Evolutionary conservation across 2,329 filamentous ascomycete species (phyloP).

Genomic region (Scopulariopsis brevicaulis): DNA sequence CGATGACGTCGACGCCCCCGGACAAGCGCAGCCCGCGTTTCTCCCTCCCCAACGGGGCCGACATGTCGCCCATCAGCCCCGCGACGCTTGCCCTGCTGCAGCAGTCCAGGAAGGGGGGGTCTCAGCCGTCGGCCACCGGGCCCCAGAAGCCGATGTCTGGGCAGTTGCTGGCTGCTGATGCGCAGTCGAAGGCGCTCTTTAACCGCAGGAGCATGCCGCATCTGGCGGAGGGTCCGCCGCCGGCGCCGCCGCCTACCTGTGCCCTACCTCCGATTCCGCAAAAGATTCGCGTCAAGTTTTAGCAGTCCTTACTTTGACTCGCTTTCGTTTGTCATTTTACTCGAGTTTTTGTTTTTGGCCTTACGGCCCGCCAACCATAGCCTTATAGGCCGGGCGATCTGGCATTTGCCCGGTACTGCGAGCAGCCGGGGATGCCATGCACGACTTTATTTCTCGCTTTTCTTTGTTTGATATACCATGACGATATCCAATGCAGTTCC

Average conservation of each 20-base stretch:
- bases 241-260: slow-evolving; percentile 40
- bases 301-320: background rate
- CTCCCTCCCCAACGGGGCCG: slow-evolving; percentile 6
- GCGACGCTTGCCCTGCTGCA: background rate
- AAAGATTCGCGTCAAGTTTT: slow-evolving; percentile 9
- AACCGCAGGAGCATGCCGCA: slow-evolving; percentile 39
- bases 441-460: background rate
- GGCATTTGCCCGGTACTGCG: background rate
- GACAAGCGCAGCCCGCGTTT: slow-evolving; percentile 1
- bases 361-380: background rate
- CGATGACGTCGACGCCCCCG: background rate
- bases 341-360: background rate
- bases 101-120: slow-evolving; percentile 1
- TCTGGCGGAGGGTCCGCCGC: slow-evolving; percentile 36
- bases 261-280: slow-evolving; percentile 42
- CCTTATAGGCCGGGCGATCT: background rate
- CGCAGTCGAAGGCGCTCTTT: slow-evolving; percentile 7
- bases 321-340: background rate
- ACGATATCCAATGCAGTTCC: background rate
- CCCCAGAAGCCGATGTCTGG: background rate
- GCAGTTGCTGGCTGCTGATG: background rate
- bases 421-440: background rate
- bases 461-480: background rate
- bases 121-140: background rate
- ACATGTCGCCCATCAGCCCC: background rate